phyloP scores from a whole-genome alignment of 331 rosid species.

The Spiraea crenata region DNA sequence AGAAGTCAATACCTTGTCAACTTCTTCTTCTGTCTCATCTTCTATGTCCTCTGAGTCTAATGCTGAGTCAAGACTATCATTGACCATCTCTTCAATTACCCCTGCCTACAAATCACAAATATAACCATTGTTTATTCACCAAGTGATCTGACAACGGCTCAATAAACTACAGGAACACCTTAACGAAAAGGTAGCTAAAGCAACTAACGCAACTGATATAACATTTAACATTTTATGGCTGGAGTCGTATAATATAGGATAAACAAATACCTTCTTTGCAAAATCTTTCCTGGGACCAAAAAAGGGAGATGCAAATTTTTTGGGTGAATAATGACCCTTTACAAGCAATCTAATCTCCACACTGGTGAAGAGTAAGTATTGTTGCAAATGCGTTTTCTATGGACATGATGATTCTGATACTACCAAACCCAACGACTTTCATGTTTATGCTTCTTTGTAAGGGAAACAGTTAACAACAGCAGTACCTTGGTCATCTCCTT shows the following conservation, averaged over 20 bases:
- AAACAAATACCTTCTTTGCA: not conserved
- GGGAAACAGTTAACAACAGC: not conserved
- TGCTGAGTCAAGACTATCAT: slow-evolving; percentile 42
- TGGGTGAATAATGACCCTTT: not conserved
- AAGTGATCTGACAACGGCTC: not conserved
- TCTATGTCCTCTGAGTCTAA: slow-evolving; percentile 50
- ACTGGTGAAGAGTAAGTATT: not conserved
- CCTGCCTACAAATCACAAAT: slow-evolving; percentile 40
- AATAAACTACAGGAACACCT: not conserved
- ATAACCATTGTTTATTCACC: not conserved
- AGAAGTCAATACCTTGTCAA: slow-evolving; percentile 47
- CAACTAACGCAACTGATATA: not conserved
- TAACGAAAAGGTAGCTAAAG: not conserved
- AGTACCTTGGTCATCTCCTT: slow-evolving; percentile 57
- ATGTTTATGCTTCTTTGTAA: not conserved
- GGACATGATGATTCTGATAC: not conserved
- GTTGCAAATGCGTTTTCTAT: not conserved
- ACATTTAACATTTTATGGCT: not conserved
- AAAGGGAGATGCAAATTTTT: not conserved
- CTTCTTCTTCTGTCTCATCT: slow-evolving; percentile 56
- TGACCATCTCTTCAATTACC: slow-evolving; percentile 48
- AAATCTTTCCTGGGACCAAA: not conserved
- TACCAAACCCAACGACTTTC: not conserved
- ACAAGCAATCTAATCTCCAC: not conserved
- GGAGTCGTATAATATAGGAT: not conserved